Evolutionary conservation across 352 stramenopile species (phyloP).

Genomic region (Stramenopiles sp.): DNA sequence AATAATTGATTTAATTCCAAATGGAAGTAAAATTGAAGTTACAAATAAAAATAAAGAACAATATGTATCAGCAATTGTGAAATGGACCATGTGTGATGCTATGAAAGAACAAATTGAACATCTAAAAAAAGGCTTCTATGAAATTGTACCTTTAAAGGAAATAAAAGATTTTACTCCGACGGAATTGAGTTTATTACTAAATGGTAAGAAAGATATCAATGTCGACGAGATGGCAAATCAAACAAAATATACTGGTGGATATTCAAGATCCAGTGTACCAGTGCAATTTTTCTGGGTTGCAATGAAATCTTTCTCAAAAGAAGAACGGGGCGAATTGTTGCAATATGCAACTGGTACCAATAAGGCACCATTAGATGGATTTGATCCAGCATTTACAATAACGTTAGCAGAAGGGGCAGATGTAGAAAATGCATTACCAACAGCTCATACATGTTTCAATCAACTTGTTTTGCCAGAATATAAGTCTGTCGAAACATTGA

Average conservation of each 20-base stretch:
- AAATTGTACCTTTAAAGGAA: conserved; percentile 27
- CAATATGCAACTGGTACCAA: conserved; percentile 57
- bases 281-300: conserved; percentile 58
- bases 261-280: conserved; percentile 21
- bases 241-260: conserved; percentile 51
- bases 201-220: conserved; percentile 39
- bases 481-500: conserved; percentile 32
- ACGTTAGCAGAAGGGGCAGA: conserved; percentile 47
- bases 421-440: conserved; percentile 31
- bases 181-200: conserved; percentile 26
- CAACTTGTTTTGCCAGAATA: conserved; percentile 59
- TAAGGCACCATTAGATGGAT: conserved; percentile 53
- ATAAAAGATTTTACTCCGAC: conserved; percentile 27
- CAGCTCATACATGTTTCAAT: conserved; percentile 62
- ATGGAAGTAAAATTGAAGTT: conserved; percentile 36
- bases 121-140: conserved; percentile 30
- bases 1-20: conserved; percentile 34
- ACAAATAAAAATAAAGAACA: conserved; percentile 46
- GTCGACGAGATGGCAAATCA: conserved; percentile 53
- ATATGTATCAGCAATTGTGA: conserved; percentile 38
- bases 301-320: conserved; percentile 35
- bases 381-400: conserved; percentile 53
- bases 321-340: conserved; percentile 39
- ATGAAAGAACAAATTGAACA: conserved; percentile 34
- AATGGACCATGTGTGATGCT: conserved; percentile 37